A percentile compares a stretch with the other conserved stretches of the same genome.
Conservation (phyloP, 441 rosid genomes). For the Gossypium laxum region DNA sequence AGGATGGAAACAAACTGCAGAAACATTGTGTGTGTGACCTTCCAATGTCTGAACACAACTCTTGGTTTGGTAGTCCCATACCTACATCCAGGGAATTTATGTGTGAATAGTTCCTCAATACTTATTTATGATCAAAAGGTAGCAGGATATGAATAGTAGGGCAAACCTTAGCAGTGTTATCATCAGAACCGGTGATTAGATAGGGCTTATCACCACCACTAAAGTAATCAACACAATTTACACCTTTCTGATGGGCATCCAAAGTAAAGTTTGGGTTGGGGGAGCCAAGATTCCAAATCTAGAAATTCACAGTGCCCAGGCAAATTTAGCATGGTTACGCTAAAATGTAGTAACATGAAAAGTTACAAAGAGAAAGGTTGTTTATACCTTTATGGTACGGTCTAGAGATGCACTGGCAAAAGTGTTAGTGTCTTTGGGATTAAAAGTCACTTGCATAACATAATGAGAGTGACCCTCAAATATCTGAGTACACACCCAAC, state of each 20-base stretch:
- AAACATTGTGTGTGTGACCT: constrained; percentile 64
- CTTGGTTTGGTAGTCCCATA: constrained; percentile 62
- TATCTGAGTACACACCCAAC: constrained; percentile 23
- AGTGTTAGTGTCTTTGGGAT: too few relatives aligned
- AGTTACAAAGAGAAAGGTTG: not conserved
- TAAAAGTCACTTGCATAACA: too few relatives aligned
- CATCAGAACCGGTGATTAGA: constrained; percentile 87
- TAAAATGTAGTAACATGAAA: constrained; percentile 7
- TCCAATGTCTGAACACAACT: constrained; percentile 60
- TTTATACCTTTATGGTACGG: too few relatives aligned
- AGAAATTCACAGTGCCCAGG: constrained; percentile 14
- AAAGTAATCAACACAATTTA: constrained; percentile 81
- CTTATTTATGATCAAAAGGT: constrained; percentile 7
- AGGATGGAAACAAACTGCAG: constrained; percentile 64
- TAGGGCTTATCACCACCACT: constrained; percentile 86
- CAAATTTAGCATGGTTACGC: constrained; percentile 4
- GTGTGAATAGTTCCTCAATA: constrained; percentile 14
- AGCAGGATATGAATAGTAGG: not conserved
- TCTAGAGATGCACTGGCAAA: too few relatives aligned
- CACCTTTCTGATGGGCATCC: constrained; percentile 92
- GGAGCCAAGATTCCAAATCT: constrained; percentile 97
- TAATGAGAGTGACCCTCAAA: too few relatives aligned
- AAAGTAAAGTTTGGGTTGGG: constrained; percentile 83
- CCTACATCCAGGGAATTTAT: constrained; percentile 27
- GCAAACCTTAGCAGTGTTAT: constrained; percentile 83